Evolutionary conservation across 2,329 filamentous ascomycete genomes (phyloP), one percentile per base, ranked within the genome.

Genomic region (Penicillium sp.): DNA sequence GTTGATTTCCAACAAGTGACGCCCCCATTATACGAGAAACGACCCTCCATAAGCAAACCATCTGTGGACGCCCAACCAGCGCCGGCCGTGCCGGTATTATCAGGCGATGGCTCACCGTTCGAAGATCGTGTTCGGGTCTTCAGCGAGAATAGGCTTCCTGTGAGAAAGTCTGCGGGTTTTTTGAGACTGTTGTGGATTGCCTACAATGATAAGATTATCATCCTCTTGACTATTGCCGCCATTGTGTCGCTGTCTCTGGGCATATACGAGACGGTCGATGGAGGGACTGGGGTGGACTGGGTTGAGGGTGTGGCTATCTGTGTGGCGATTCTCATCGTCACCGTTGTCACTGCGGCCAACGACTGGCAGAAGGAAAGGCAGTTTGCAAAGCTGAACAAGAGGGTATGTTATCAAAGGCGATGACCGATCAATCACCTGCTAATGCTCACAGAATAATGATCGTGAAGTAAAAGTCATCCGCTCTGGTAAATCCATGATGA

Each of bases 1-100:
- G 81, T 96, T 7, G 83, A 87, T 0, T 96, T 95, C 66, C 86
- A 91, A 43, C 85, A 95, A 19, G 92, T 83, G 0, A 86, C 83
- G 1, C 63, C 68, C 35, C 56, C 58, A 27, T 62, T 63, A 18
- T 57, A 58, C 51, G 43, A 59, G 5, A 60, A 70, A 54, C 56
- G 62, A 13, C 40, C 43, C 9, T 53, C 63, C n/a, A 64, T 54
- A 10, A 59, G 27, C 16, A 67, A 63, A 22, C 27, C 58, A 37
- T 18, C 51, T 61, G 18, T 43, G 49, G n/a, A 49, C 9, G 18
- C 52, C 41, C n/a, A 53, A 19, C 5, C 39, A 33, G 36, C 54
- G 2, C 7, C 43, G 9, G 18, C 50, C 27, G 40, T 46, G n/a
- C 57, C 58, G 22, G 27, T 59, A 4, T 49, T 61, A n/a, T 33